Evolutionary conservation across 2,329 filamentous ascomycete genomes (phyloP).

Genomic region (Trichophyton benhamiae): DNA sequence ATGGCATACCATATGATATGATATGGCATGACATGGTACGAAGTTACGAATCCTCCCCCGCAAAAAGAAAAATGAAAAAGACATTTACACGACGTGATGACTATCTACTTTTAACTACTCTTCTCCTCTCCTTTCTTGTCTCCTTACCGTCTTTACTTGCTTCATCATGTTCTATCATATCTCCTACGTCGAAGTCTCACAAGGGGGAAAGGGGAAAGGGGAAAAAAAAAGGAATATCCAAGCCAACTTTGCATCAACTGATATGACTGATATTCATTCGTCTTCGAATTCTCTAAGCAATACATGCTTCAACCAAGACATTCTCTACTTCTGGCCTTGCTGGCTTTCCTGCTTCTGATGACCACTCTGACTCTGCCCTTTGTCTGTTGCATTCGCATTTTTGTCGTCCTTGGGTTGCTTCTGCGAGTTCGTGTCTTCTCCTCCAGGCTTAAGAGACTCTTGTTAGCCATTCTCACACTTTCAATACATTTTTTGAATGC

Average conservation of each 20-base stretch:
- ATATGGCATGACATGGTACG: neutral
- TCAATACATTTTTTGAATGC: neutral
- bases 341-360: neutral
- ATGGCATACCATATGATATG: neutral
- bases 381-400: neutral
- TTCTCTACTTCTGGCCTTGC: neutral
- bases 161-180: neutral
- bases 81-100: constrained; percentile 1
- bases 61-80: too few species aligned
- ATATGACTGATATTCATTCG: too few species aligned
- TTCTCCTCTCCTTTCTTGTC: neutral
- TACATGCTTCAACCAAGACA: neutral
- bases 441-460: too few species aligned
- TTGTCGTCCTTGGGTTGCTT: constrained; percentile 4
- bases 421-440: neutral
- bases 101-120: neutral
- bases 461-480: too few species aligned
- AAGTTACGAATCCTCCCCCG: neutral
- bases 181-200: neutral
- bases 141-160: neutral
- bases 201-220: too few species aligned
- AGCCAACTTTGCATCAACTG: too few species aligned
- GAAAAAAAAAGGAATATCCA: too few species aligned
- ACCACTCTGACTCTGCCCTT: neutral
- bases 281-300: too few species aligned